Evolutionary conservation across 176 grass and related monocot species (phyloP), one percentile per base, ranked within the genome.

Genomic region (Alloteropsis semialata): DNA sequence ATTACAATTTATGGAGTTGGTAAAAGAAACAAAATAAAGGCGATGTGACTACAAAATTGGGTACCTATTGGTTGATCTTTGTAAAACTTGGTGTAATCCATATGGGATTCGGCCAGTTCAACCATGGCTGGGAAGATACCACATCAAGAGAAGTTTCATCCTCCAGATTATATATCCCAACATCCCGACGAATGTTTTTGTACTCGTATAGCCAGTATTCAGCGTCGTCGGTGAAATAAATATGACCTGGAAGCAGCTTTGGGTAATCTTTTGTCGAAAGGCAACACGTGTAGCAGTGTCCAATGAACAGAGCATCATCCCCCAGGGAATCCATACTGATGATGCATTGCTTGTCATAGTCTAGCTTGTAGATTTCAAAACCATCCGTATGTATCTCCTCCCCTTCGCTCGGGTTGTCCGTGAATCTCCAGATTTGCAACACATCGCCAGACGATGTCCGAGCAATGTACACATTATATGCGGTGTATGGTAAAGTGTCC

Each of bases 31-130:
- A 49, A 49, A 18, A 36, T 5, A 36, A 36, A 17, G 14, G 46
- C 5, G 5, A 36, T 5, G 34, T 49, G 46, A 5, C 3, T 49
- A 16, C 16, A 18, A 49, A 49, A 49, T 18, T 54, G 5, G 19
- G 8, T 60, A 78, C 76, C 58, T 78, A 78, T 48, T 63, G 28
- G 7, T 5, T 3, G 11, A 50, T 50, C 60, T 50, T 65, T 5
- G 12, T 79, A 65, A 79, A 65, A 79, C 43, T 24, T 37, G 76
- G 60, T 3, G 17, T 65, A 24, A 79, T 79, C 43, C 76, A 65
- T 65, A 79, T 34, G 29, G 76, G 76, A 65, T 34, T 48, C 2
- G 43, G 76, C 76, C 59, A 65, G 44, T 49, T 79, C 44, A 50
- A 33, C 76, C 60, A 79, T 0, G 14, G 55, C 5, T 43, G 55